Evolutionary conservation across 495 filamentous ascomycete species (phyloP), one percentile per base, ranked within the genome.

Genomic region (Pyrenula aspistea): DNA sequence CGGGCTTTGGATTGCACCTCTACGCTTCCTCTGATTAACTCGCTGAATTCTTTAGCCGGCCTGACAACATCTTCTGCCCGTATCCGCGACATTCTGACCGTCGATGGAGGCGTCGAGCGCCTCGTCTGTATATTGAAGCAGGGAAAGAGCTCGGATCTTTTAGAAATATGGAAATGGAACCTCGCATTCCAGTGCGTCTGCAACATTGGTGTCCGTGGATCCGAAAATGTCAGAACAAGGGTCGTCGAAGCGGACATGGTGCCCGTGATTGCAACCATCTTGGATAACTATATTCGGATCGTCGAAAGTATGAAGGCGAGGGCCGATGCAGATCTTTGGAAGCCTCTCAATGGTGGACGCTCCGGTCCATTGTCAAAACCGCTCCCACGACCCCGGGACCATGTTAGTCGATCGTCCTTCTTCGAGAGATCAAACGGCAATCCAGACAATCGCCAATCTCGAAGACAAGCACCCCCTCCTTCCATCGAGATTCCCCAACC

Each of bases 111-210:
- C 52, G 89, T 97, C 64, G 93, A 98, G 77, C 72, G 92, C 60
- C 73, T 98, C 60, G 89, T 98, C 67, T 95, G 89, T 79, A 96
- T 98, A 67, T 81, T 98, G 65, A 98, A 98, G 73, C 87, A 93
- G 69, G 93, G 93, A 60, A 79, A 91, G 67, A 95, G 88, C 66
- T 90, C 90, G 74, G 91, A 97, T 68, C 83, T 96, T 84, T 96
- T 96, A 91, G 91, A 95, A 66, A 94, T 94, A 87, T 98, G 93
- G 94, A 97, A 97, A 75, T 98, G 93, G 93, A 98, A 96, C 65
- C 78, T 98, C 54, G 93, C 93, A 49, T 96, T 98, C 65, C 93
- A 97, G 66, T 97, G 94, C 68, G 91, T 96, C 25, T 91, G 97
- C 66, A 98, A 98, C 68, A 96, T 98, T 65, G 93, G 93, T 22